Evolutionary conservation across 2,329 filamentous ascomycete species (phyloP), one percentile per base, ranked within the genome.

Genomic region (Microsporum ferrugineum): DNA sequence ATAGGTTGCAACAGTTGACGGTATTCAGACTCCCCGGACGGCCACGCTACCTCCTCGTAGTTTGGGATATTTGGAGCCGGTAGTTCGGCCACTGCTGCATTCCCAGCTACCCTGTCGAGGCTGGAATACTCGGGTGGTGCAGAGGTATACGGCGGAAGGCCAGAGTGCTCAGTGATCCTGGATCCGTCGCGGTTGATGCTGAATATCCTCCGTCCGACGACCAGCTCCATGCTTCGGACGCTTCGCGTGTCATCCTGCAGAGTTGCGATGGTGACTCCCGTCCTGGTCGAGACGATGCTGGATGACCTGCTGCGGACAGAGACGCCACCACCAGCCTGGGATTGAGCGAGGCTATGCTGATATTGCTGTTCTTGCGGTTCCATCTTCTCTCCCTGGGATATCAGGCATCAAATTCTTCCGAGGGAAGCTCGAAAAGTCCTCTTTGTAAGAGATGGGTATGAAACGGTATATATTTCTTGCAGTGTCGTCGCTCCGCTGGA

Each of bases 131-230:
- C 51, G 7, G 49, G 47, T 33, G 49, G 14, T 14, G 62, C 57
- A 12, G 63, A 59, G 2, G 65, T 65, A 60, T 68, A 68, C 2
- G 65, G 64, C 36, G 66, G 66, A 14, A 66, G 59, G 47, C 61
- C 62, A 17, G 58, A 57, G 17, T 64, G 60, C 34, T 63, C 62
- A 17, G 65, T 61, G 27, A 66, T 65, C 12, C 68, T 69, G 3
- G 70, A 71, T 1, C 68, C 70, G 62, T 72, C 69, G 53, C 70
- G 68, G 61, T 67, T 70, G 62, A 72, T 72, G 23, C 69, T 63
- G 59, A 71, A 72, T 39, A 66, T 60, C 59, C 67, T 67, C 5
- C 66, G 66, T 12, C 67, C 70, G 34, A 70, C 59, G 39, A 68
- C 62, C 38, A 72, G 62, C 61, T 72, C 69, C 49, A 72, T 66